Conservation (phyloP, 2,329 filamentous ascomycete genomes). For the Tolypocladium tropicale region DNA sequence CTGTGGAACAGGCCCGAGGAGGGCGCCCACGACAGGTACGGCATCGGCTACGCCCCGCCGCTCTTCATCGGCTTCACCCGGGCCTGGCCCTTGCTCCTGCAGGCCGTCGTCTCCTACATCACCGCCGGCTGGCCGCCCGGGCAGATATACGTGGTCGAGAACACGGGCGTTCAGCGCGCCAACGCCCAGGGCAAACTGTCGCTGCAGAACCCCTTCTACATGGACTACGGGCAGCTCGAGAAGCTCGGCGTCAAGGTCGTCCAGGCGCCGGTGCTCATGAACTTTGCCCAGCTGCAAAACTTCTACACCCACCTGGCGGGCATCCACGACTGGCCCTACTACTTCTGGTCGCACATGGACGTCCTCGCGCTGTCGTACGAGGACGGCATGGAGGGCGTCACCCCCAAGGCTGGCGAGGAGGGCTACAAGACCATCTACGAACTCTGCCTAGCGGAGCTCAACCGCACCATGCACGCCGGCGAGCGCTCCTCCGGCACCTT, state of each 20-base stretch:
- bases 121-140: conserved; percentile 47
- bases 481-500: conserved; percentile 41
- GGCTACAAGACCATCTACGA: conserved; percentile 32
- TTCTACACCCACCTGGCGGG: conserved; percentile 38
- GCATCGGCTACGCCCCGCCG: conserved; percentile 30
- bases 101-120: conserved; percentile 46
- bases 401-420: conserved; percentile 18
- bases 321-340: conserved; percentile 32
- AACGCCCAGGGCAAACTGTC: conserved; percentile 37
- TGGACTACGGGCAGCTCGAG: conserved; percentile 39
- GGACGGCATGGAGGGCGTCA: conserved; percentile 22
- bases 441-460: conserved; percentile 25
- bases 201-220: conserved; percentile 45
- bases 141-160: conserved; percentile 49
- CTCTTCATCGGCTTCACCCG: conserved; percentile 51
- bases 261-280: conserved; percentile 39
- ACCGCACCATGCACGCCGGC: conserved; percentile 17
- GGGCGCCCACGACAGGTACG: conserved; percentile 27
- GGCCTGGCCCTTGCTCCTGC: conserved; percentile 43
- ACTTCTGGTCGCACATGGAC: conserved; percentile 50
- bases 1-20: conserved; percentile 30
- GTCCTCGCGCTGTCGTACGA: conserved; percentile 33
- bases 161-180: conserved; percentile 44
- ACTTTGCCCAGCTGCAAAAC: conserved; percentile 46
- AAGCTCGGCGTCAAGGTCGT: conserved; percentile 42